Base-by-base conservation (phyloP, 75 land plant genomes). In the Pinus tabuliformis region DNA sequence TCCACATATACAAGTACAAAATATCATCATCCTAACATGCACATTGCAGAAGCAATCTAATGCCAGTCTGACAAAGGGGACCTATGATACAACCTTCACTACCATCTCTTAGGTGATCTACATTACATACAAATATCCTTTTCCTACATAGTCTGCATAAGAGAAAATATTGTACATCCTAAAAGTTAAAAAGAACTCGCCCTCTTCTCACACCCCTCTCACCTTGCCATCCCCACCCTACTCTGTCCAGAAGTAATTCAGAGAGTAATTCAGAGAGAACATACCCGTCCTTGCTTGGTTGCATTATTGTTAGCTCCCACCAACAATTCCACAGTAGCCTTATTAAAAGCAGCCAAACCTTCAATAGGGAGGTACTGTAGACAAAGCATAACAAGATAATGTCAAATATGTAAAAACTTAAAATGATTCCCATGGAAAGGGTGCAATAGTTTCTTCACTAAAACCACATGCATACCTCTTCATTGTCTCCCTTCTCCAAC, bases 281-380 rank as follows among this genome's bases (percentile, higher is more conserved):
- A 45, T 26, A 61, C 37, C 42, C 42, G n/a, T 64, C 84, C 90
- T 76, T 92, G 73, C 64, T 95, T 72, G 37, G 95, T 89, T 2
- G 83, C 91, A 22, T 89, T 81, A 70, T 88, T 94, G 64, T 87
- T 92, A 71, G 99, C 92, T 65, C 99, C 99, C 80, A 97, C 80
- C 77, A 97, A 86, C 56, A 97, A 76, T 75, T 97, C 99, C 15
- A 91, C 99, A 72, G 99, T 97, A 11, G 77, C 98, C 83, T 97
- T 97, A 75, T 97, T 97, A 78, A 97, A 97, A 52, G 98, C 98
- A 70, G 98, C 99, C 81, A 97, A 80, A 73, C 99, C 99, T 79
- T 97, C 99, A 82, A 97, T 97, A 13, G 99, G 99, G 54, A 97
- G 99, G 83, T 97, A 97, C 99, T 96, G 83, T 64, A 87, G 62